Conservation (phyloP, 495 filamentous ascomycete genomes). For the Thozetella sp. region DNA sequence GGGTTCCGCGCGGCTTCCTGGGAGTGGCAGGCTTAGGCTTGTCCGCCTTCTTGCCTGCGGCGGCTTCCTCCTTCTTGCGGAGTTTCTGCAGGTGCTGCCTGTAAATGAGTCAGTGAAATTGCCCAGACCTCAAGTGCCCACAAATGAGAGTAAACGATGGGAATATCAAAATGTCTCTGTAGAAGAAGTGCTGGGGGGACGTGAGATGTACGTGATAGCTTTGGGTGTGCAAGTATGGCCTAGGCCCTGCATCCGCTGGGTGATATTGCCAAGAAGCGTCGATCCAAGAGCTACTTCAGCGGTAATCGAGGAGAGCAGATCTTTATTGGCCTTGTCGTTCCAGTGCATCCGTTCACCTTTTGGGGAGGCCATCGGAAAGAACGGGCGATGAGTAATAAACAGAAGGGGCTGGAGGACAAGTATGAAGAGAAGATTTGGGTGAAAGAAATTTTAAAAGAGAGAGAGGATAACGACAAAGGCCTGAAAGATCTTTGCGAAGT, state of each 20-base stretch:
- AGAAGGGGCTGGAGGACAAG: neutral
- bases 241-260: constrained; percentile 13
- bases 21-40: constrained; percentile 4
- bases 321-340: constrained; percentile 25
- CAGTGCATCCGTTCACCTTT: constrained; percentile 21
- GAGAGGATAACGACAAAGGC: neutral
- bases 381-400: neutral
- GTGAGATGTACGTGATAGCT: constrained; percentile 23
- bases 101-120: constrained; percentile 15
- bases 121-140: neutral
- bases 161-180: neutral
- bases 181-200: constrained; percentile 3
- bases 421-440: neutral
- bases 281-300: constrained; percentile 15
- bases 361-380: neutral
- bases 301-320: constrained; percentile 19
- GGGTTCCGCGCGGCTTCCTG: no score
- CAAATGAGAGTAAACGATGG: neutral
- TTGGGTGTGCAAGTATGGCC: constrained; percentile 27
- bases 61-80: constrained; percentile 28
- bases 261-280: constrained; percentile 17
- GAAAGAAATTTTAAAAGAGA: neutral
- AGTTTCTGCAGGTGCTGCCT: constrained; percentile 44
- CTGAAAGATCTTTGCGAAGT: neutral
- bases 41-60: constrained; percentile 3